Evolutionary conservation across 192 early-diverging fungal genomes (phyloP).

Genomic region (Pecoramyces ruminantium): DNA sequence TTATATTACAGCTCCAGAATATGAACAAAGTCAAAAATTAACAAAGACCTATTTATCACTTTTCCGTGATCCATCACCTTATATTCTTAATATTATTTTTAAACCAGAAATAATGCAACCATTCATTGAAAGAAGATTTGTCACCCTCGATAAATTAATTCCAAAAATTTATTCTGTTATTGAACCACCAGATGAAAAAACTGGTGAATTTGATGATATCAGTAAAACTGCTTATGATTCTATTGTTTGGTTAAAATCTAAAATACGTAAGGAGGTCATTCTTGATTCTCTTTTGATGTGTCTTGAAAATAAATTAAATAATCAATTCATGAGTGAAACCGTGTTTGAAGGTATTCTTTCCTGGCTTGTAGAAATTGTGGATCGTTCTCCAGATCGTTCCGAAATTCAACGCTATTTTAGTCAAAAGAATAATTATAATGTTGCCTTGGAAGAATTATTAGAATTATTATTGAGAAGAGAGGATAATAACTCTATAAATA

Average conservation of each 20-base stretch:
- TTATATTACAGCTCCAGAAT: background rate
- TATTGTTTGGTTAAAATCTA: background rate
- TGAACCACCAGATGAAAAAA: background rate
- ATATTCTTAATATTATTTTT: background rate
- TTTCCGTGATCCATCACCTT: background rate
- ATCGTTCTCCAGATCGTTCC: background rate
- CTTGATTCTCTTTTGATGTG: background rate
- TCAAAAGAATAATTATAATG: background rate
- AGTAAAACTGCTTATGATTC: background rate
- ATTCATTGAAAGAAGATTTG: background rate
- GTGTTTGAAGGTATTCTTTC: background rate
- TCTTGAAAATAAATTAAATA: background rate
- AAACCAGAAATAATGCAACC: background rate
- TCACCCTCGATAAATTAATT: background rate
- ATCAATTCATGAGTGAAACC: background rate
- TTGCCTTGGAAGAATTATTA: background rate
- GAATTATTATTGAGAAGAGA: background rate
- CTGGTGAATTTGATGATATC: background rate
- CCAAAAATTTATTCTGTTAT: background rate
- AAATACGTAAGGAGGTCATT: background rate
- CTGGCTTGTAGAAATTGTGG: background rate
- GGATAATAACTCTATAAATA: background rate
- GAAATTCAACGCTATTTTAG: background rate
- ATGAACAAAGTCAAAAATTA: background rate
- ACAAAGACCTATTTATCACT: background rate